phyloP scores from a whole-genome alignment of 768 basidiomycete species.

The Mycena rebaudengoi region DNA sequence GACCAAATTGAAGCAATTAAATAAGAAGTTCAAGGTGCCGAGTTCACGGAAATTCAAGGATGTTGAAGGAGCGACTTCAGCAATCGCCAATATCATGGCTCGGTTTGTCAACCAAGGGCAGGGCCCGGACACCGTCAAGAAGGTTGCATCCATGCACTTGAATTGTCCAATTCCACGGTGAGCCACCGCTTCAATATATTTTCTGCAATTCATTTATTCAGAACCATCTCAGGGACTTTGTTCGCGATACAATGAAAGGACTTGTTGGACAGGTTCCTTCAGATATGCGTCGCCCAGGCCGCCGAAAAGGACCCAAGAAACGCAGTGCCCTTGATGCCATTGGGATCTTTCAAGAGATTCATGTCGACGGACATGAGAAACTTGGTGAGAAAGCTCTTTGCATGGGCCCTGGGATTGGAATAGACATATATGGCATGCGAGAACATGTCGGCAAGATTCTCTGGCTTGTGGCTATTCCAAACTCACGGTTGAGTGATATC shows the following conservation, averaged over 20 bases:
- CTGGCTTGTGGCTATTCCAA: not conserved
- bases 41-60: not conserved
- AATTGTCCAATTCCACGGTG: conserved; percentile 7
- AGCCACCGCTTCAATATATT: not conserved
- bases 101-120: conserved; percentile 2
- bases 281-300: not conserved
- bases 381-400: conserved; percentile 6
- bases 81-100: not conserved
- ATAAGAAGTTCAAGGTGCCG: not conserved
- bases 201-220: no score
- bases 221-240: not conserved
- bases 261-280: not conserved
- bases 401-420: conserved; percentile 11
- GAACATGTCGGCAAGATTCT: conserved; percentile 12
- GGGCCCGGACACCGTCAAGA: conserved; percentile 8
- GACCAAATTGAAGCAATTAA: not conserved
- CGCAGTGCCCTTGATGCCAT: no score
- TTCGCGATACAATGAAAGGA: conserved; percentile 3
- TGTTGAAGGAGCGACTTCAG: conserved; percentile 1
- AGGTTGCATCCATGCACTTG: not conserved
- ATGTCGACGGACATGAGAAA: conserved; percentile 14
- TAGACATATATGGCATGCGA: conserved; percentile 17
- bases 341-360: no score
- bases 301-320: not conserved
- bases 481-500: conserved; percentile 7